Evolutionary conservation across 139 green algal species (phyloP).

Genomic region (Closterium sp.): DNA sequence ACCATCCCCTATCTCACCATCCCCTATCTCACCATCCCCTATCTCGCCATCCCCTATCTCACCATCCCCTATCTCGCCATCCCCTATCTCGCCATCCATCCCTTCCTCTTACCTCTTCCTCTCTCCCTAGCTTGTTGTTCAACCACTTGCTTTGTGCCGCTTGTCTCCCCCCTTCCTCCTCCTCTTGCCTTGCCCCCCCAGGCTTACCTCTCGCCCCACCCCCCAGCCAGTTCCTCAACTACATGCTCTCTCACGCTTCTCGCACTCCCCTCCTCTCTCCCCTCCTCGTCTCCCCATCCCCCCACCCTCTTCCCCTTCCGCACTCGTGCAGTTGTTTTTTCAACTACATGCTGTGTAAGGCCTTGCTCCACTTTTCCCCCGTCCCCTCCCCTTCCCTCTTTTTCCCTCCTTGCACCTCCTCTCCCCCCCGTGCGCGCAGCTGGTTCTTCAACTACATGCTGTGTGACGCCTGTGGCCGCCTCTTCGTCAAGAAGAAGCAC

Average conservation of each 20-base stretch:
- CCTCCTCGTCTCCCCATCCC: not conserved
- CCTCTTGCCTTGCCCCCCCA: not conserved
- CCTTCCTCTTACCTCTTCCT: not conserved
- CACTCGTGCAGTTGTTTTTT: not conserved
- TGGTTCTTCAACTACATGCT: slow-evolving; percentile 29
- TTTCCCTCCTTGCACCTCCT: not conserved
- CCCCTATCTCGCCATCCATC: not conserved
- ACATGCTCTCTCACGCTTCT: not conserved
- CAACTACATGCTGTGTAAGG: not conserved
- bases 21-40: too few relatives aligned
- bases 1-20: not conserved
- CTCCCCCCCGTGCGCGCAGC: not conserved
- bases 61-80: not conserved
- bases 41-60: not conserved
- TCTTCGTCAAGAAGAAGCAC: slow-evolving; percentile 40
- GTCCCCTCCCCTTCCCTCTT: not conserved
- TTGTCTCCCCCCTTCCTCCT: not conserved
- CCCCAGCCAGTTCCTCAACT: not conserved
- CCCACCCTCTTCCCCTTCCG: not conserved
- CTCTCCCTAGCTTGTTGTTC: not conserved
- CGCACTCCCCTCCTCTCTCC: not conserved
- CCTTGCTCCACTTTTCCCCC: not conserved
- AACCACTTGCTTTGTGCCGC: not conserved
- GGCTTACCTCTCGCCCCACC: too few relatives aligned
- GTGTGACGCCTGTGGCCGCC: slow-evolving; percentile 42